A percentile compares a stretch with the other conserved stretches of the same genome.
Evolutionary conservation across 1,139 yeast genomes (phyloP).

Genomic region (Candida smagusa): DNA sequence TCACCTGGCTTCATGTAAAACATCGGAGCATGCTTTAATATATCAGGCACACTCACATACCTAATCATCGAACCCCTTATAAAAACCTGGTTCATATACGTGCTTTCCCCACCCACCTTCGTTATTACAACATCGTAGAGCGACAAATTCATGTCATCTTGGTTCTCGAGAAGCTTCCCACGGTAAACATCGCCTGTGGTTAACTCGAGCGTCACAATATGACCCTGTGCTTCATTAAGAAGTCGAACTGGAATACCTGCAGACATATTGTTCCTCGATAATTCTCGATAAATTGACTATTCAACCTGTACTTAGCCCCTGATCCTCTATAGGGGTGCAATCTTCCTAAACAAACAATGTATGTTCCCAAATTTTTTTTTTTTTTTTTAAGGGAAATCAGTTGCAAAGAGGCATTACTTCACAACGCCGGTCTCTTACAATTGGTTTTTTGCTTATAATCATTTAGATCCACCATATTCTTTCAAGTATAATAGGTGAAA

Average conservation of each 20-base stretch:
- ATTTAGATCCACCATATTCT: no score
- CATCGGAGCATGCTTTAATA: conserved; percentile 83
- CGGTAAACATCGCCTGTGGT: conserved; percentile 84
- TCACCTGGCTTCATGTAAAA: conserved; percentile 62
- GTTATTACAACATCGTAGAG: conserved; percentile 81
- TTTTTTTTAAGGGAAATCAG: neutral
- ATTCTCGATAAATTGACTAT: neutral
- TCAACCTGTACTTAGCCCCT: neutral
- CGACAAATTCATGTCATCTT: conserved; percentile 93
- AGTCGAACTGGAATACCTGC: conserved; percentile 84
- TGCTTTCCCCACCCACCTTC: conserved; percentile 57
- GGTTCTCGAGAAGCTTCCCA: conserved; percentile 80
- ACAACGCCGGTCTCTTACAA: neutral
- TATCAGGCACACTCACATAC: conserved; percentile 84
- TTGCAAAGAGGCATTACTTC: neutral
- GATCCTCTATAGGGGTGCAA: no score
- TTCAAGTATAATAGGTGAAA: no score
- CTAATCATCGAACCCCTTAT: conserved; percentile 90
- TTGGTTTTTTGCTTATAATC: neutral
- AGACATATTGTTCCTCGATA: conserved; percentile 30
- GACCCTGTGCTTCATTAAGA: conserved; percentile 88
- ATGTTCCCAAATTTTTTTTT: neutral
- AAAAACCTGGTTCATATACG: conserved; percentile 81
- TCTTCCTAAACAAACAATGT: no score
- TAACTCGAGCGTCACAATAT: conserved; percentile 77